A percentile compares a stretch with the other conserved stretches of the same genome.
These are phyloP conservation scores for Paecilomyces sp. DNA, from an alignment of 2,329 filamentous ascomycete genomes.

Conservation along the genomic window DNA sequence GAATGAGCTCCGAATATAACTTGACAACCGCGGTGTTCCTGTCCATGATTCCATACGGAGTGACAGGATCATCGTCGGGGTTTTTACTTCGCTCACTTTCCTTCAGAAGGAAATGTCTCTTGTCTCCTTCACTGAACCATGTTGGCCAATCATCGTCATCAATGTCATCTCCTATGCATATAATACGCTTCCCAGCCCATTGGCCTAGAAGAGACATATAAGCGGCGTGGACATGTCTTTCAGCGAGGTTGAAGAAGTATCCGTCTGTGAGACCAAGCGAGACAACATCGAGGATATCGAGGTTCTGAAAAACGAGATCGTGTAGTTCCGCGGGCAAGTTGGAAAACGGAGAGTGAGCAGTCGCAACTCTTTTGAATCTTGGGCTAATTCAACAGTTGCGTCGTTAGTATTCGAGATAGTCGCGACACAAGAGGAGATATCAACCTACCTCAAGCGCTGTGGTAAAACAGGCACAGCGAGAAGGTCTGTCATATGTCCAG, in stretches of 20 bases:
- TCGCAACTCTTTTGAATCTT: background rate
- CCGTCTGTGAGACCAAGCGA: slow-evolving; percentile 10
- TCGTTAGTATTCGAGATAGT: too few species aligned
- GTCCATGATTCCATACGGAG: background rate
- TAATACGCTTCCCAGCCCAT: slow-evolving; percentile 22
- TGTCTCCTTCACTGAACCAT: background rate
- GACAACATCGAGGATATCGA: slow-evolving; percentile 8
- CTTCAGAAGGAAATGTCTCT: slow-evolving; percentile 10
- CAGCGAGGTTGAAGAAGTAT: slow-evolving; percentile 12
- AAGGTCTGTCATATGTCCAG: background rate
- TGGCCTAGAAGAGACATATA: slow-evolving; percentile 13
- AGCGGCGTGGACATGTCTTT: slow-evolving; percentile 9
- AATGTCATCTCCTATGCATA: slow-evolving; percentile 15
- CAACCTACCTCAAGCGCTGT: background rate
- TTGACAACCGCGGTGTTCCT: background rate
- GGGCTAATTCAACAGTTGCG: too few species aligned
- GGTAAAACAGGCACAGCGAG: background rate
- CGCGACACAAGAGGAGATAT: too few species aligned
- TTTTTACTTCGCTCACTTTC: background rate
- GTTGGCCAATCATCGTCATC: slow-evolving; percentile 8
- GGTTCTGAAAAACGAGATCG: background rate
- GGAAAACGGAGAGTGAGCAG: background rate
- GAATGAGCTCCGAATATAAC: background rate
- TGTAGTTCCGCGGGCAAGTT: background rate
- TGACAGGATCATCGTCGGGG: too few species aligned